Percentiles rank a stretch among this genome's conserved stretches.
Conservation (phyloP, 1,284 basidiomycete species). For the Xerocomus amazonicus region DNA sequence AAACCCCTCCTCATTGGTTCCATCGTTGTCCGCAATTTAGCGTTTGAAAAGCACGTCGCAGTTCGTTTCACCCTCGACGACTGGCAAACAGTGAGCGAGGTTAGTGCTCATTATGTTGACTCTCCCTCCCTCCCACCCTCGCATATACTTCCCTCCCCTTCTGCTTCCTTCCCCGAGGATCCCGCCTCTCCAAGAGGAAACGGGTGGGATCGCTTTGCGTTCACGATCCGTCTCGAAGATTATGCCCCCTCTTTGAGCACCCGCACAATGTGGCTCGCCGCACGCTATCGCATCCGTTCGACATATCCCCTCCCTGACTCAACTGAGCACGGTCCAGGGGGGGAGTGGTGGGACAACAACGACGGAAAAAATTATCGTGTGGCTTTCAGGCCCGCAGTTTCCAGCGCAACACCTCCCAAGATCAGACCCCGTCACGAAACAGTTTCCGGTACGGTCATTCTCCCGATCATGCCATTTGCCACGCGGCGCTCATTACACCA, state of each 20-base stretch:
- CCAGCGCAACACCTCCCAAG: not conserved
- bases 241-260: conserved; percentile 65
- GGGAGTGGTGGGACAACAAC: conserved; percentile 91
- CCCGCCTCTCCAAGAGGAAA: conserved; percentile 15
- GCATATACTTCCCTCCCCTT: too few relatives aligned
- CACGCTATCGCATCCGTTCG: conserved; percentile 47
- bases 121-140: conserved; percentile 47
- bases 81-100: conserved; percentile 92
- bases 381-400: conserved; percentile 41
- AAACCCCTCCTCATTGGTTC: conserved; percentile 52
- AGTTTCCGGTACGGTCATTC: conserved; percentile 18
- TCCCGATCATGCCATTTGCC: not conserved
- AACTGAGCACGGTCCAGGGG: conserved; percentile 39
- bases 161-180: conserved; percentile 31
- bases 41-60: conserved; percentile 85
- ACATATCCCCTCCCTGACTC: conserved; percentile 39
- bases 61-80: conserved; percentile 91
- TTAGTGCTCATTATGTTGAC: conserved; percentile 63
- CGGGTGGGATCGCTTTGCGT: conserved; percentile 57
- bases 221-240: conserved; percentile 71
- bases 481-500: conserved; percentile 10
- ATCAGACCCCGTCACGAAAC: conserved; percentile 20
- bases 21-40: conserved; percentile 78
- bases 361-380: conserved; percentile 75
- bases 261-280: conserved; percentile 64